A percentile compares a stretch with the other conserved stretches of the same genome.
phyloP scores from a whole-genome alignment of 345 rosid genomes.

The Pistacia integerrima region DNA sequence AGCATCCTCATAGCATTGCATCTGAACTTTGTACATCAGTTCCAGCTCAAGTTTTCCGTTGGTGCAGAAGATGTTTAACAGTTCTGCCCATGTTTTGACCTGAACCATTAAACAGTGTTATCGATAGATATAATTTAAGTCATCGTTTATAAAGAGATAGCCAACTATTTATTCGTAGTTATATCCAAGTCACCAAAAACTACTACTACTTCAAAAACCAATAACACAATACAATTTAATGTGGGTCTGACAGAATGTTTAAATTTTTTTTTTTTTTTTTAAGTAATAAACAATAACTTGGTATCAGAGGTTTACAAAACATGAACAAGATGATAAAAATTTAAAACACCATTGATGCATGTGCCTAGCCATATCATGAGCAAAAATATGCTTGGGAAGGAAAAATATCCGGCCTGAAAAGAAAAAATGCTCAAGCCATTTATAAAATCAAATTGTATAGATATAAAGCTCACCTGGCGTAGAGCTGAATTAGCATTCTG shows the following conservation, averaged over 20 bases:
- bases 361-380: not conserved
- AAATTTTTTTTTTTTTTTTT: too few species aligned
- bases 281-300: too few species aligned
- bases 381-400: not conserved
- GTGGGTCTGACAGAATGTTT: too few species aligned
- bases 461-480: conserved; percentile 59
- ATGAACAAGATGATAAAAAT: not conserved
- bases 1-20: conserved; percentile 98
- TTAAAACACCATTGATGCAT: not conserved
- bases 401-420: not conserved
- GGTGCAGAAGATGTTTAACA: conserved; percentile 79
- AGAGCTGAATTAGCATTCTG: conserved; percentile 88
- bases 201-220: not conserved
- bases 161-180: not conserved
- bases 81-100: conserved; percentile 93
- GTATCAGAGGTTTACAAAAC: not conserved
- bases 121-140: not conserved
- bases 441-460: not conserved
- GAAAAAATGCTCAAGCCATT: not conserved
- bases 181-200: not conserved
- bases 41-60: conserved; percentile 91
- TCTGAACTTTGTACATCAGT: conserved; percentile 90
- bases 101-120: conserved; percentile 21
- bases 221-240: not conserved
- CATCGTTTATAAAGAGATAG: not conserved